phyloP scores from a whole-genome alignment of 2,329 filamentous ascomycete genomes.

The Alternaria gansuensis region DNA sequence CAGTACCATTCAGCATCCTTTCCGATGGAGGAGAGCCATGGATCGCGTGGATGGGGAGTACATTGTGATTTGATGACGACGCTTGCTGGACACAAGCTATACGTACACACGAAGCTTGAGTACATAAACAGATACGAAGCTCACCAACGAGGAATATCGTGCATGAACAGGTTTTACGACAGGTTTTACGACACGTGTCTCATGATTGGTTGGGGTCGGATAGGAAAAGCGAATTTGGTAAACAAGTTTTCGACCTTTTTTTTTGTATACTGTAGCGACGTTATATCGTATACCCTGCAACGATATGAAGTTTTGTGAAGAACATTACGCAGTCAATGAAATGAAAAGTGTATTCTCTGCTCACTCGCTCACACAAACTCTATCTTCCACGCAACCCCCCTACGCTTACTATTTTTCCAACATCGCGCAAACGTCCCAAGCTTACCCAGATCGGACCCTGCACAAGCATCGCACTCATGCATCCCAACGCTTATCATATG shows the following conservation, averaged over 20 bases:
- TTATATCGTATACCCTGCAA: slow-evolving; percentile 10
- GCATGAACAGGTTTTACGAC: slow-evolving; percentile 18
- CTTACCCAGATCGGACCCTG: slow-evolving; percentile 5
- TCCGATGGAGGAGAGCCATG: slow-evolving; percentile 63
- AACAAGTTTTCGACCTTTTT: slow-evolving; percentile 9
- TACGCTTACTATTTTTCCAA: slow-evolving; percentile 3
- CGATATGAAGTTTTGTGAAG: slow-evolving; percentile 5
- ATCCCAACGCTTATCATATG: slow-evolving; percentile 4
- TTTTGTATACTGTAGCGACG: slow-evolving; percentile 19
- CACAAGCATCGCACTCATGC: slow-evolving; percentile 11
- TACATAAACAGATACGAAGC: slow-evolving; percentile 13
- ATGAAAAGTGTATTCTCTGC: slow-evolving; percentile 6
- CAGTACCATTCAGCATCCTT: slow-evolving; percentile 49
- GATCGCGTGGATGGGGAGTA: slow-evolving; percentile 61
- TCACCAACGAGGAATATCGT: slow-evolving; percentile 11
- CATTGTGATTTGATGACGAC: slow-evolving; percentile 57
- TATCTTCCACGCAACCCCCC: background rate
- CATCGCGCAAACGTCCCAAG: background rate
- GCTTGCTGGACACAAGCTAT: slow-evolving; percentile 29
- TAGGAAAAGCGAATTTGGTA: slow-evolving; percentile 12
- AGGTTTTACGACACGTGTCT: slow-evolving; percentile 19
- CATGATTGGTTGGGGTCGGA: slow-evolving; percentile 14
- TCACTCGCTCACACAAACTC: background rate
- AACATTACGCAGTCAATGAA: slow-evolving; percentile 4
- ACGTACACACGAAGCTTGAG: slow-evolving; percentile 15